These are phyloP conservation scores for Chytriomyces confervae DNA, from an alignment of 192 early-diverging fungal species.

Conservation along the genomic window DNA sequence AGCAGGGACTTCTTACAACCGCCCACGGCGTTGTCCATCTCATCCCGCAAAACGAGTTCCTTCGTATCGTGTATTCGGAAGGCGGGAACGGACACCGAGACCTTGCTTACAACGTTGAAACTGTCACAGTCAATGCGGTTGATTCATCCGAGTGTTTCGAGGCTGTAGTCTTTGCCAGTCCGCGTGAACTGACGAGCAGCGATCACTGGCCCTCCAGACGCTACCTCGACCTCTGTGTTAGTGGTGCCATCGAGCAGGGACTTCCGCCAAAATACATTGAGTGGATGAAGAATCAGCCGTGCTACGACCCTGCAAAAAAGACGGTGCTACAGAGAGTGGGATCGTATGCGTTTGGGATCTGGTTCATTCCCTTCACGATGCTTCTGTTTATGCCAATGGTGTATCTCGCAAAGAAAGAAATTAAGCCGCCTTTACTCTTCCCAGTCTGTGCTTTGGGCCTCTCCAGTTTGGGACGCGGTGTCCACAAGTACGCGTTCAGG, in stretches of 20 bases:
- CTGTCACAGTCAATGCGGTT: not conserved
- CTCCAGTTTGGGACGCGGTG: not conserved
- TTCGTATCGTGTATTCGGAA: conserved; percentile 1
- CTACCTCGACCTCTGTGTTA: conserved; percentile 15
- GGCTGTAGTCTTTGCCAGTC: not conserved
- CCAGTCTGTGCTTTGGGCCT: not conserved
- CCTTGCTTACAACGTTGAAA: conserved; percentile 1
- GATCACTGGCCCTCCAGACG: conserved; percentile 21
- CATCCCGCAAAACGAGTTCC: conserved; percentile 7
- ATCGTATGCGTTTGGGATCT: not conserved
- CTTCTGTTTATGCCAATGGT: not conserved
- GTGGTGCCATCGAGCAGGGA: not conserved
- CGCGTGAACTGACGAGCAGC: not conserved
- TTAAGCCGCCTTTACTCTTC: conserved; percentile 4
- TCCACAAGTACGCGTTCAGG: not conserved
- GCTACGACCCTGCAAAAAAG: conserved; percentile 7
- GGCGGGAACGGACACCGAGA: conserved; percentile 11
- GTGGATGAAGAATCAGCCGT: not conserved
- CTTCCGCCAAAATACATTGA: conserved; percentile 10
- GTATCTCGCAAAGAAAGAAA: not conserved
- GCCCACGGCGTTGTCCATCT: conserved; percentile 24
- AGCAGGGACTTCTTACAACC: too few species aligned
- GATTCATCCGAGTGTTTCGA: not conserved
- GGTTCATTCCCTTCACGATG: not conserved
- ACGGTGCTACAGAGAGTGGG: not conserved